Evolutionary conservation across 306 rosid species (phyloP).

Genomic region (Cucumis cinereus): DNA sequence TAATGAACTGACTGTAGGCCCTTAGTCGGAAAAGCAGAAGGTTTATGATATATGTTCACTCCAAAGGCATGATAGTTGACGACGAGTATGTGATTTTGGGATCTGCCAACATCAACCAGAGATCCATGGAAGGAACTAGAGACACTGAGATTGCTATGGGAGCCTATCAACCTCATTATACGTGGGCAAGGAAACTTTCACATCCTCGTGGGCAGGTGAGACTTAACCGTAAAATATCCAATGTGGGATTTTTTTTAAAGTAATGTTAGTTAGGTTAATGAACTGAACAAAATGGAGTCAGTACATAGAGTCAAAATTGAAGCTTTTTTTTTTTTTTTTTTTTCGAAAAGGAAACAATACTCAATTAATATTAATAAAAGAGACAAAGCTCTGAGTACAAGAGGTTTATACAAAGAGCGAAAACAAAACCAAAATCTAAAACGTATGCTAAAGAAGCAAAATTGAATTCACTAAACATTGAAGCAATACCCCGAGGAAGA

Average conservation of each 20-base stretch:
- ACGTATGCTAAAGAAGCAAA: no score
- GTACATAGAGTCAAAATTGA: neutral
- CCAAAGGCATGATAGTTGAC: conserved; percentile 96
- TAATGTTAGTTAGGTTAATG: neutral
- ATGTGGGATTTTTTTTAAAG: neutral
- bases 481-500: neutral
- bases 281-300: neutral
- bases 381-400: no score
- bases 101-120: conserved; percentile 97
- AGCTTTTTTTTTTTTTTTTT: no score
- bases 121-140: conserved; percentile 96
- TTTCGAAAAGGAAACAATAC: no score
- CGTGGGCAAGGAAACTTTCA: conserved; percentile 56
- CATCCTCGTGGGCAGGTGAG: conserved; percentile 77
- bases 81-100: conserved; percentile 88
- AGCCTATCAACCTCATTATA: conserved; percentile 69
- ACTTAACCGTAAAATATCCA: neutral
- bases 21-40: conserved; percentile 53
- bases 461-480: no score
- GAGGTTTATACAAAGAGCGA: no score
- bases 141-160: conserved; percentile 99
- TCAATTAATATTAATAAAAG: no score
- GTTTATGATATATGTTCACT: conserved; percentile 95
- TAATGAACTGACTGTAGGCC: conserved; percentile 41
- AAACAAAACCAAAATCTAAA: no score